Percentiles rank a stretch among this genome's conserved stretches.
phyloP scores from a whole-genome alignment of 129 eudicot genomes.

The Helianthus annuus region HanXRQr2.0-SUNRISE NC_035443.2:133329145-133329644 shows the following conservation, averaged over 20 bases:
- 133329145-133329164: not conserved
- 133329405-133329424: conserved; percentile 14
- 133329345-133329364: not conserved
- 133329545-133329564: too few species aligned
- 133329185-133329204: not conserved
- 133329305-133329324: conserved; percentile 9
- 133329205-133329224: not conserved
- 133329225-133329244: not conserved
- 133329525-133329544: too few species aligned
- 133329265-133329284: not conserved
- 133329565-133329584: too few species aligned
- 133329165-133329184: not conserved
- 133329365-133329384: not conserved
- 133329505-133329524: too few species aligned
- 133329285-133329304: conserved; percentile 4
- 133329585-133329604: too few species aligned
- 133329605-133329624: too few species aligned
- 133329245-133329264: not conserved
- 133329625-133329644: too few species aligned
- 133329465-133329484: too few species aligned
- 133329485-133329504: too few species aligned
- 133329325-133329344: conserved; percentile 20
- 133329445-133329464: conserved; percentile 1
- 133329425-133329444: conserved; percentile 11
- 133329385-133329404: conserved; percentile 22